phyloP scores from a whole-genome alignment of 2,329 filamentous ascomycete species.

The Fusarium citri region DNA sequence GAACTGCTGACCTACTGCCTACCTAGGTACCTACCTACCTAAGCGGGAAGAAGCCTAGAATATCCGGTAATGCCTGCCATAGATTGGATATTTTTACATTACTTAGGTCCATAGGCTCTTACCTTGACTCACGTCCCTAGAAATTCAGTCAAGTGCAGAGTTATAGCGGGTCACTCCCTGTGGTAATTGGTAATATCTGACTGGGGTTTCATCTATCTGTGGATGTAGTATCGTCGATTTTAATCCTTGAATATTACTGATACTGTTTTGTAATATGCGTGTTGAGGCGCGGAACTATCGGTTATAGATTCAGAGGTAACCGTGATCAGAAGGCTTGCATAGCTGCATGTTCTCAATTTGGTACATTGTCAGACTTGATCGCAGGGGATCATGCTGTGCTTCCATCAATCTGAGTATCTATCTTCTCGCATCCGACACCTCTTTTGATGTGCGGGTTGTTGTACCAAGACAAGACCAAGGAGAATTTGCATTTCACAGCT shows the following conservation, averaged over 20 bases:
- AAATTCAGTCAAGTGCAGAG: not conserved
- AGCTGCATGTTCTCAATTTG: not conserved
- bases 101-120: not conserved
- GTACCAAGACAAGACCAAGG: conserved; percentile 16
- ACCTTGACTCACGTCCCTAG: not conserved
- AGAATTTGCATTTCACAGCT: conserved; percentile 25
- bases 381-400: conserved; percentile 13
- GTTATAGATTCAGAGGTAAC: not conserved
- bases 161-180: not conserved
- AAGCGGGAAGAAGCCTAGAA: not conserved
- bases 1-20: not conserved
- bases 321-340: not conserved
- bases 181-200: not conserved
- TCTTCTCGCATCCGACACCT: conserved; percentile 38
- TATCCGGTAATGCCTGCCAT: conserved; percentile 5
- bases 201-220: conserved; percentile 11
- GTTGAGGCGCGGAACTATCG: not conserved
- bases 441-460: conserved; percentile 29
- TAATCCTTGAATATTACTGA: conserved; percentile 5
- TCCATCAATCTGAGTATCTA: conserved; percentile 2
- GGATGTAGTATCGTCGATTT: not conserved
- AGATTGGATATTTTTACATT: not conserved
- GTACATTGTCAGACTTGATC: not conserved
- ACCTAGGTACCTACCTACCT: not conserved
- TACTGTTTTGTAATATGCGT: not conserved